Percentiles rank a stretch among this genome's conserved stretches.
Evolutionary conservation across 495 filamentous ascomycete genomes (phyloP).

Genomic region (Hypoxylon fragiforme): DNA sequence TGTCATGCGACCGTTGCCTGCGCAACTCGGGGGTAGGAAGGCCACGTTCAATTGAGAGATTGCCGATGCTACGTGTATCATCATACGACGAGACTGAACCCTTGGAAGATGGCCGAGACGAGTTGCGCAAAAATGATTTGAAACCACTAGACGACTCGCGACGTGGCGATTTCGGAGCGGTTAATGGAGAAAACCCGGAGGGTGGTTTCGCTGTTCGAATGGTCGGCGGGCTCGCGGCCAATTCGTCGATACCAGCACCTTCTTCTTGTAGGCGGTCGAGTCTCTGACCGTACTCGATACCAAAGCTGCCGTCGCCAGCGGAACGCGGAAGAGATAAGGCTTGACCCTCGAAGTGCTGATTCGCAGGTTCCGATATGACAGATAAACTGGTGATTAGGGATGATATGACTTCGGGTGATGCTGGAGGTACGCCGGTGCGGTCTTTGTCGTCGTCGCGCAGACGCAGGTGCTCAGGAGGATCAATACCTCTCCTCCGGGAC

Average conservation of each 20-base stretch:
- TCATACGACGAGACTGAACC: constrained; percentile 53
- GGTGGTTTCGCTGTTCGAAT: constrained; percentile 85
- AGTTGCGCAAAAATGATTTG: constrained; percentile 44
- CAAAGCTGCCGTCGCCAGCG: constrained; percentile 61
- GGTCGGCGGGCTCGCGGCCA: constrained; percentile 77
- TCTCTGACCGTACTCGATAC: constrained; percentile 68
- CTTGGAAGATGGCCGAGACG: constrained; percentile 53
- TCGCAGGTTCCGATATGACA: constrained; percentile 76
- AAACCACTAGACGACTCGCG: constrained; percentile 47
- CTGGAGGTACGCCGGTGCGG: constrained; percentile 58
- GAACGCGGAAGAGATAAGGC: constrained; percentile 54
- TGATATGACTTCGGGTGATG: constrained; percentile 91
- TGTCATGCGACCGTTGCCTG: constrained; percentile 54
- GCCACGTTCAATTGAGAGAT: constrained; percentile 59
- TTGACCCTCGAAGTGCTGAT: constrained; percentile 70
- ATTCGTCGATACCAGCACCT: constrained; percentile 59
- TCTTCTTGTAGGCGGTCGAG: constrained; percentile 59
- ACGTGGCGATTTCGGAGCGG: constrained; percentile 61
- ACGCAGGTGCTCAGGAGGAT: constrained; percentile 40
- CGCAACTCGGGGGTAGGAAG: constrained; percentile 45
- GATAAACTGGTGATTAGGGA: constrained; percentile 91
- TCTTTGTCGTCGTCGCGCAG: constrained; percentile 36
- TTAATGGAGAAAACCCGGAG: constrained; percentile 68
- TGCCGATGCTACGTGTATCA: constrained; percentile 62
- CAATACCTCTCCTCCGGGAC: constrained; percentile 43